phyloP scores from a whole-genome alignment of 345 rosid species.

The Iberis pinnata region DNA sequence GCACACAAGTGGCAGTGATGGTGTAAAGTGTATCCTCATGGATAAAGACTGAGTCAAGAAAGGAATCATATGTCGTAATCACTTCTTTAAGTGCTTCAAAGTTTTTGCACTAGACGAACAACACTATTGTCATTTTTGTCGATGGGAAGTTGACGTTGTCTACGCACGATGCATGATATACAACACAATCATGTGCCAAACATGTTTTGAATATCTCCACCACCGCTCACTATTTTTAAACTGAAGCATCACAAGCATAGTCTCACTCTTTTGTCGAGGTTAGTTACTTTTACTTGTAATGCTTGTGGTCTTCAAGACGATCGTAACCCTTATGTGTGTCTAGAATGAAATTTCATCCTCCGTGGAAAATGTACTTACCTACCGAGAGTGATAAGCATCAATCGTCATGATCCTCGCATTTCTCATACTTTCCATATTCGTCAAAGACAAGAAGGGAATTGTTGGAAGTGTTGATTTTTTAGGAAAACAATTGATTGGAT shows the following conservation, averaged over 20 bases:
- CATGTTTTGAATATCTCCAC: neutral
- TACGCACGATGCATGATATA: neutral
- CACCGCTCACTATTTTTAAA: neutral
- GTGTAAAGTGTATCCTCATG: no score
- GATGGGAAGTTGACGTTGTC: neutral
- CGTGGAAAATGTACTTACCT: neutral
- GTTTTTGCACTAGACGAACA: no score
- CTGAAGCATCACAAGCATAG: neutral
- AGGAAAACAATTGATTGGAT: neutral
- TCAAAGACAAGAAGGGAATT: no score
- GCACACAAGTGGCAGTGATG: no score
- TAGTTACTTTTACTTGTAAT: conserved; percentile 12
- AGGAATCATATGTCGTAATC: no score
- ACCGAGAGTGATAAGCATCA: conserved; percentile 15
- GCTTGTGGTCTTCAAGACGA: neutral
- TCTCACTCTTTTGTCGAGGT: neutral
- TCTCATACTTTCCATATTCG: conserved; percentile 17
- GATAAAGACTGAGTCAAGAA: no score
- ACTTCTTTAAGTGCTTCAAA: neutral
- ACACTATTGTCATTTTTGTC: neutral
- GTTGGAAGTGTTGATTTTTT: conserved; percentile 4
- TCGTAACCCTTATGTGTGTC: conserved; percentile 4
- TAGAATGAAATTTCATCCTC: neutral
- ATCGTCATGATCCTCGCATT: conserved; percentile 18
- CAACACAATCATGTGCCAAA: neutral